phyloP scores from a whole-genome alignment of 2,329 filamentous ascomycete genomes.

The Exophiala sp. region DNA sequence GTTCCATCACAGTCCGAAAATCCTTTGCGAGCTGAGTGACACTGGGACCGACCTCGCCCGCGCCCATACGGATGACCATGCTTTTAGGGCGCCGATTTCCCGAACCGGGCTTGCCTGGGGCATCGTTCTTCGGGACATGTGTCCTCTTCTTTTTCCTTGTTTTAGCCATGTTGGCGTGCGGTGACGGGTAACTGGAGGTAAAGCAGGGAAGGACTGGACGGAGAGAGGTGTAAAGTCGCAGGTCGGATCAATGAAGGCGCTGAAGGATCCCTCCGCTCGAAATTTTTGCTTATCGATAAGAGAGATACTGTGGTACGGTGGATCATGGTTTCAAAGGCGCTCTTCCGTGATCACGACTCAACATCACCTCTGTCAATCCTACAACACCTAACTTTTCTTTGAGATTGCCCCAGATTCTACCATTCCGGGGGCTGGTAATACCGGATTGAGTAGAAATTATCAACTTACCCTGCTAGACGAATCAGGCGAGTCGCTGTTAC shows the following conservation, averaged over 20 bases:
- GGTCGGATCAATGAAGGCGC: neutral
- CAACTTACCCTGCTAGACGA: no score
- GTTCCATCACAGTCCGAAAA: conserved; percentile 90
- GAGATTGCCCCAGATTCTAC: no score
- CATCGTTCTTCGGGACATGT: conserved; percentile 62
- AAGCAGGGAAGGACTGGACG: neutral
- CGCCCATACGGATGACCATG: conserved; percentile 97
- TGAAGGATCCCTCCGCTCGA: neutral
- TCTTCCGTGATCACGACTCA: no score
- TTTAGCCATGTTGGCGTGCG: conserved; percentile 59
- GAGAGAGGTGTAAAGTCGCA: neutral
- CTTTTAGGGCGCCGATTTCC: conserved; percentile 73
- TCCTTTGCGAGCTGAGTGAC: conserved; percentile 88
- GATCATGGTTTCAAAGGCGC: no score
- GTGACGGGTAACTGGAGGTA: neutral
- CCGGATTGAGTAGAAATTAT: no score
- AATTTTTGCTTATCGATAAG: conserved; percentile 18
- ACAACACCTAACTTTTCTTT: no score
- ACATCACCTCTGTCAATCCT: no score
- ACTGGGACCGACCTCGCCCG: conserved; percentile 84
- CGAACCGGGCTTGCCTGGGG: conserved; percentile 55
- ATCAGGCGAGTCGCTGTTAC: no score
- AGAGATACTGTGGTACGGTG: neutral
- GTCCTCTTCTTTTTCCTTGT: conserved; percentile 83
- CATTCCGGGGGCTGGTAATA: no score